phyloP scores from a whole-genome alignment of 257 asterid genomes.

The Solanum infundibuliforme region DNA sequence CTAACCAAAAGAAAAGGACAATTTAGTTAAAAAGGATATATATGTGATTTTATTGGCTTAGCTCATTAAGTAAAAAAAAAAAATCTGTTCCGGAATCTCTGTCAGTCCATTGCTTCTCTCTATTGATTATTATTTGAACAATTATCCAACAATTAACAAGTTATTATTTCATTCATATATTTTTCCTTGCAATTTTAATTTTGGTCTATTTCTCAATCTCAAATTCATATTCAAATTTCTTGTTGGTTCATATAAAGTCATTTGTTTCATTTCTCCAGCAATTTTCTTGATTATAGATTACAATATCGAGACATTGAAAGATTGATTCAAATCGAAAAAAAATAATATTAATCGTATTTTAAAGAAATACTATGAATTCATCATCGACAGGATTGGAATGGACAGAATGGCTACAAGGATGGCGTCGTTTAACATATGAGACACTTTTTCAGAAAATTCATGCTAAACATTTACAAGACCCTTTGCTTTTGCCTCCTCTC shows the following conservation, averaged over 20 bases:
- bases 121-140: background rate
- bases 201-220: background rate
- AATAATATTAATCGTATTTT: background rate
- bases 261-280: background rate
- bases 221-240: background rate
- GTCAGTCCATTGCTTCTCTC: background rate
- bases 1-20: background rate
- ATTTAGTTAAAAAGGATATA: background rate
- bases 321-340: background rate
- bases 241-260: background rate
- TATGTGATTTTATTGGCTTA: background rate
- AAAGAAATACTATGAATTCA: background rate
- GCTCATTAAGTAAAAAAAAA: background rate
- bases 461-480: slow-evolving; percentile 73
- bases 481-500: slow-evolving; percentile 77
- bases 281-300: background rate
- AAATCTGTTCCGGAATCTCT: background rate
- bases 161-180: background rate
- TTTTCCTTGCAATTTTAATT: background rate
- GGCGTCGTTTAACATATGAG: slow-evolving; percentile 53
- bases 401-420: slow-evolving; percentile 77
- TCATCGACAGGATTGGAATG: slow-evolving; percentile 41
- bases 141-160: background rate
- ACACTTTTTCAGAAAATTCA: slow-evolving; percentile 77
- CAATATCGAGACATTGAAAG: background rate